Percentiles rank a stretch among this genome's conserved stretches.
phyloP scores from a whole-genome alignment of 2,329 filamentous ascomycete species.

The Fusarium udum region DNA sequence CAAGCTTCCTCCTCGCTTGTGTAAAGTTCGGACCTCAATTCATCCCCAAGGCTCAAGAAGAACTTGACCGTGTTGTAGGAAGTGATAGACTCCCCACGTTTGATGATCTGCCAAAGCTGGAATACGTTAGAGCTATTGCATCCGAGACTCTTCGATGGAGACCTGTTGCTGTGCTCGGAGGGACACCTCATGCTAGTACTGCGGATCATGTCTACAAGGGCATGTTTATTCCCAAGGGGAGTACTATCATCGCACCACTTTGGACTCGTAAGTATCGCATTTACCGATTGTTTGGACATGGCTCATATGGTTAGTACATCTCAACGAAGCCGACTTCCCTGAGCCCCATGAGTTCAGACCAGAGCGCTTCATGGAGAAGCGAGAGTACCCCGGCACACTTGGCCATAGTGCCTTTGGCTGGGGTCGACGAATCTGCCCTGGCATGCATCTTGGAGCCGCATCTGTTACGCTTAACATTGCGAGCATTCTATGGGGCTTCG shows the following conservation, averaged over 20 bases:
- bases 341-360: constrained; percentile 52
- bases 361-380: constrained; percentile 48
- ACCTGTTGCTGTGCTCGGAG: constrained; percentile 53
- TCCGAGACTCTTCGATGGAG: constrained; percentile 54
- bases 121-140: constrained; percentile 50
- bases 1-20: constrained; percentile 63
- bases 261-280: constrained; percentile 51
- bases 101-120: constrained; percentile 47
- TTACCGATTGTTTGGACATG: rapidly evolving
- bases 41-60: constrained; percentile 53
- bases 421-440: constrained; percentile 53
- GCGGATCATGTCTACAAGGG: constrained; percentile 53
- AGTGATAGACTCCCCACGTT: constrained; percentile 49
- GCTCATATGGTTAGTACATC: constrained; percentile 44
- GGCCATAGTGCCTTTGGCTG: constrained; percentile 55
- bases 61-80: constrained; percentile 53
- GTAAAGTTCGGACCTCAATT: constrained; percentile 60
- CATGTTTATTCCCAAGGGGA: constrained; percentile 57
- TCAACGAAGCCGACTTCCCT: constrained; percentile 54
- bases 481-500: constrained; percentile 63
- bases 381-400: constrained; percentile 49
- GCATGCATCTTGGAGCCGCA: constrained; percentile 61
- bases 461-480: constrained; percentile 59
- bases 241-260: constrained; percentile 53
- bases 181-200: constrained; percentile 59